Base-by-base conservation (phyloP, 129 eudicot genomes). In the Flaveria brownii region DNA sequence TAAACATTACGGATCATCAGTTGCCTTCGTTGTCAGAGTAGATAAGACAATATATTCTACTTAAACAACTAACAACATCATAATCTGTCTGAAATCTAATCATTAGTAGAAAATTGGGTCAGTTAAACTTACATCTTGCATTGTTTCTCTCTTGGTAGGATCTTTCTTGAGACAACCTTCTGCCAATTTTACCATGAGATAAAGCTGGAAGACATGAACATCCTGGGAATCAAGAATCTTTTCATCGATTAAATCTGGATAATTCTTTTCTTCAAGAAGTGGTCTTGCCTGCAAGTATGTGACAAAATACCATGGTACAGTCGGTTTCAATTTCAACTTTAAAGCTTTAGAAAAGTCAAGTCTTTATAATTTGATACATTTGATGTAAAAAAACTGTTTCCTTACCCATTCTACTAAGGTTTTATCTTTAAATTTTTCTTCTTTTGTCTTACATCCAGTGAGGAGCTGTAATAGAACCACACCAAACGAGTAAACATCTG, bases 351-450 rank as follows among this genome's bases (percentile, higher is more conserved):
- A 5, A 33, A 33, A 33, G 7, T 36, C 7, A 36, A 36, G 5
- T 1, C 5, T 45, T 0, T 11, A 45, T 45, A 8, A 55, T 22
- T n/a, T 15, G 11, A 42, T 23, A 22, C 20, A 49, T 33, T 49
- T 5, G 18, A 50, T 55, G 76, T 17, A 43, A 25, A 52, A 9
- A 13, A 54, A 56, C 1, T 36, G 7, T n/a, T 43, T 15, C 57
- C 46, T 82, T 91, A 91, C 97, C 97, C 97, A 91, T 86, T 82
- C 87, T 8, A 91, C 84, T 28, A 91, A 83, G 39, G 92, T 91
- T 81, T 81, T 88, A 4, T 86, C 97, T 11, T 57, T 77, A 20
- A 81, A 82, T 67, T 47, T 72, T 52, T 81, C 78, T 72, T 88
- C 91, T 30, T 75, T 77, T 12, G 87, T 88, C 72, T 73, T 86